Evolutionary conservation across 768 basidiomycete species (phyloP).

Genomic region (Boletales sp.): DNA sequence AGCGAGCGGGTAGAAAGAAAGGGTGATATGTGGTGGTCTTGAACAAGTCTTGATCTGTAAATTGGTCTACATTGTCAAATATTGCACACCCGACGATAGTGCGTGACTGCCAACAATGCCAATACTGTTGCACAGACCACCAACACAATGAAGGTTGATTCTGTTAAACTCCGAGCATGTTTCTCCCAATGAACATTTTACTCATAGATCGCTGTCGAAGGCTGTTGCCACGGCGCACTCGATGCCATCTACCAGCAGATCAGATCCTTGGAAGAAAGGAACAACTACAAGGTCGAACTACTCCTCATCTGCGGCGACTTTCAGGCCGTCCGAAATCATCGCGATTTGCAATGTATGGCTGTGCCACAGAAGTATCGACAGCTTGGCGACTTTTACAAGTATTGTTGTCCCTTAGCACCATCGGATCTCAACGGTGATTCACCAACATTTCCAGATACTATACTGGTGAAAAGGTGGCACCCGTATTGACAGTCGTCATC

Average conservation of each 20-base stretch:
- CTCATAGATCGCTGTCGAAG: constrained; percentile 78
- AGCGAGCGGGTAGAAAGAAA: background rate
- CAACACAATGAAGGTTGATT: constrained; percentile 22
- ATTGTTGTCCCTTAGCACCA: constrained; percentile 4
- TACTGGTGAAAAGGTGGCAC: constrained; percentile 74
- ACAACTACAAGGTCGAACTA: constrained; percentile 72
- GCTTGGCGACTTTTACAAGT: constrained; percentile 84
- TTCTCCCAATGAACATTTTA: constrained; percentile 4
- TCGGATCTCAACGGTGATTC: background rate
- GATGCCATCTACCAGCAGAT: constrained; percentile 81
- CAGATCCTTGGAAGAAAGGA: constrained; percentile 51
- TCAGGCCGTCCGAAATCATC: constrained; percentile 81
- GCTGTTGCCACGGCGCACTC: constrained; percentile 94
- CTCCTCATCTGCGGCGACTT: constrained; percentile 97
- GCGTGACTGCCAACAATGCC: background rate
- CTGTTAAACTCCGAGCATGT: background rate
- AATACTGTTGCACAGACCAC: background rate
- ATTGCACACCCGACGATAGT: too few relatives aligned
- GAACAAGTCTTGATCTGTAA: too few relatives aligned
- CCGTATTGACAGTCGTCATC: constrained; percentile 87
- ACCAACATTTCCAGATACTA: constrained; percentile 63
- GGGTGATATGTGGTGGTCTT: background rate
- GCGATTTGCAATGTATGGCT: constrained; percentile 87
- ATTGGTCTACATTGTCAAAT: too few relatives aligned
- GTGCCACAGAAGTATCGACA: constrained; percentile 86